Base-by-base conservation (phyloP, 2,329 filamentous ascomycete genomes). In the Fusarium protoensiforme region DNA sequence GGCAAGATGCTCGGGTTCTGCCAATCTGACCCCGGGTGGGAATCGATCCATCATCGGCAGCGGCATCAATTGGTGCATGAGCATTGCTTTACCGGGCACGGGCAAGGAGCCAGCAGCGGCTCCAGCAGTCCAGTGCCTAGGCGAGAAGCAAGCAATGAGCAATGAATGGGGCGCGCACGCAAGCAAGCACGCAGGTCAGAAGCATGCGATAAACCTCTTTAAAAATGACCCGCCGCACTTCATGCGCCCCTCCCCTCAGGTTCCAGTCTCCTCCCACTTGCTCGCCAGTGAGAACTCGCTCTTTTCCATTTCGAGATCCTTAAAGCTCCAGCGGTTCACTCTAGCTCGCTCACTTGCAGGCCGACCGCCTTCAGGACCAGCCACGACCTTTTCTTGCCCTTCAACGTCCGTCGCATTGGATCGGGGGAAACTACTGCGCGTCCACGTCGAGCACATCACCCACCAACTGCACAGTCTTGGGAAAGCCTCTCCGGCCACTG, bases 221-320 rank as follows among this genome's bases (percentile, higher is more conserved):
- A 68, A 75, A 71, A 68, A 74, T 65, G 76, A 75, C 76, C 68
- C 67, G 72, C 75, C 69, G 69, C 72, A 69, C 73, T 73, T 58
- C 67, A 77, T 78, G 73, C 76, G 68, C 71, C 72, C 54, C 57
- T 60, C 56, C 59, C 33, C 36, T 57, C 51, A 48, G 43, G 46
- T 61, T 58, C 54, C 56, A 51, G 31, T 56, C 48, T 58, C 59
- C 61, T 61, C 51, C 68, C 69, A 72, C 58, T 54, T 53, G 56
- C 60, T 73, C 62, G 72, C 72, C 69, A 75, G 72, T 74, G 69
- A 74, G 63, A 74, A 61, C 39, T 54, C 53, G 61, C 67, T 57
- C 53, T 67, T 64, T 70, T 61, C 41, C 67, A 64, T 67, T 51
- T 68, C 33, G 71, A 48, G 68, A 72, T 69, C 62, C 36, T 63